phyloP scores from a whole-genome alignment of 140 eudicot species.

The Oenanthe javanica region DNA sequence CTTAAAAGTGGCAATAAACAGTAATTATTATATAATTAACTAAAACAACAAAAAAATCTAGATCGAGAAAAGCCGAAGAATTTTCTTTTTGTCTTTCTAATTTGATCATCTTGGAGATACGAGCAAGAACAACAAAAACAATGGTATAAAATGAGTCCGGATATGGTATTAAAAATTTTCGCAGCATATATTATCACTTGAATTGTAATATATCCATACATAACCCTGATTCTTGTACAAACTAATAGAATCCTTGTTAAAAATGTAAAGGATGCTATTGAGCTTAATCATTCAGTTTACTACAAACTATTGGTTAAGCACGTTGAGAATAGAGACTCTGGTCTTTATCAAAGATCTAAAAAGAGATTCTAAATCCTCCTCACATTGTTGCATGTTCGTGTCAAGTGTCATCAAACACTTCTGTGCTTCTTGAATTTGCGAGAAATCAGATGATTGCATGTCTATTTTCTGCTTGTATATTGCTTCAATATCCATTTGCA shows the following conservation, averaged over 20 bases:
- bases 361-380: conserved; percentile 30
- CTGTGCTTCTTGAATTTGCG: conserved; percentile 1
- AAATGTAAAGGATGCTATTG: neutral
- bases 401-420: conserved; percentile 14
- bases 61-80: too few relatives aligned
- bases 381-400: conserved; percentile 20
- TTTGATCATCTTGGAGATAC: neutral
- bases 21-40: too few relatives aligned
- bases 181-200: neutral
- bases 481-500: conserved; percentile 13
- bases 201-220: neutral
- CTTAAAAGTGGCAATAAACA: too few relatives aligned
- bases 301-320: conserved; percentile 22
- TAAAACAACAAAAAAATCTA: too few relatives aligned
- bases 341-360: conserved; percentile 31
- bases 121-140: neutral
- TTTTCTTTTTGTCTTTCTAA: too few relatives aligned
- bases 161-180: neutral
- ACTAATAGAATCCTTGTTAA: neutral
- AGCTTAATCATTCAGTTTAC: neutral
- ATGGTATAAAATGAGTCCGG: neutral
- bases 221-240: neutral
- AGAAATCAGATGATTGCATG: neutral
- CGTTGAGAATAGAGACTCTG: conserved; percentile 43
- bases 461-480: neutral